These are phyloP conservation scores for Leptographium procerum DNA, from an alignment of 2,329 filamentous ascomycete genomes.

Conservation along the genomic window DNA sequence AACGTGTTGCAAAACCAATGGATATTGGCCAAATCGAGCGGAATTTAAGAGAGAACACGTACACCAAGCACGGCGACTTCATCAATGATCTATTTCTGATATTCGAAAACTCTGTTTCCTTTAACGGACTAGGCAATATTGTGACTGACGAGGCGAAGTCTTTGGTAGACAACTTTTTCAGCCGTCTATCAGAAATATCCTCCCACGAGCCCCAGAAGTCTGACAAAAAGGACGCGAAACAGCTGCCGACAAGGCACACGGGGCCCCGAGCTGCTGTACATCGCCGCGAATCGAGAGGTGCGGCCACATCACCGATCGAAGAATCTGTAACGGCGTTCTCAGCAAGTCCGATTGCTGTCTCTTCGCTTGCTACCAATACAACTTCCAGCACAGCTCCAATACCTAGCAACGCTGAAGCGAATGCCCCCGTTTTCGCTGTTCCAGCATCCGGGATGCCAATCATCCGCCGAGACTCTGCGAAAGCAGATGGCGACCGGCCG, in stretches of 20 bases:
- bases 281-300: slow-evolving; percentile 20
- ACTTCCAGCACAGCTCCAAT: slow-evolving; percentile 16
- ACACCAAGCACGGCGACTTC: slow-evolving; percentile 60
- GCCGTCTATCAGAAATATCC: slow-evolving; percentile 31
- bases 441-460: slow-evolving; percentile 67
- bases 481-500: slow-evolving; percentile 64
- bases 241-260: slow-evolving; percentile 32
- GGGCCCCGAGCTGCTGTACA: slow-evolving; percentile 30
- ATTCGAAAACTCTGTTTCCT: slow-evolving; percentile 64
- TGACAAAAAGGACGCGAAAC: slow-evolving; percentile 47
- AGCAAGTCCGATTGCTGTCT: slow-evolving; percentile 24
- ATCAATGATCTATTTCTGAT: slow-evolving; percentile 66
- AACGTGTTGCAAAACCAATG: slow-evolving; percentile 65
- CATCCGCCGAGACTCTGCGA: slow-evolving; percentile 75
- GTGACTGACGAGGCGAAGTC: slow-evolving; percentile 48
- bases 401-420: slow-evolving; percentile 20
- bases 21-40: slow-evolving; percentile 75
- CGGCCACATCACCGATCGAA: slow-evolving; percentile 20
- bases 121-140: slow-evolving; percentile 71
- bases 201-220: slow-evolving; percentile 45
- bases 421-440: slow-evolving; percentile 49
- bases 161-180: slow-evolving; percentile 46
- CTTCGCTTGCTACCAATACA: slow-evolving; percentile 9
- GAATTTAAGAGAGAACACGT: slow-evolving; percentile 60
- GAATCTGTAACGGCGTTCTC: slow-evolving; percentile 11